Base-by-base conservation (phyloP, 2,329 filamentous ascomycete species). In the Sclerotiophoma versabilis region DNA sequence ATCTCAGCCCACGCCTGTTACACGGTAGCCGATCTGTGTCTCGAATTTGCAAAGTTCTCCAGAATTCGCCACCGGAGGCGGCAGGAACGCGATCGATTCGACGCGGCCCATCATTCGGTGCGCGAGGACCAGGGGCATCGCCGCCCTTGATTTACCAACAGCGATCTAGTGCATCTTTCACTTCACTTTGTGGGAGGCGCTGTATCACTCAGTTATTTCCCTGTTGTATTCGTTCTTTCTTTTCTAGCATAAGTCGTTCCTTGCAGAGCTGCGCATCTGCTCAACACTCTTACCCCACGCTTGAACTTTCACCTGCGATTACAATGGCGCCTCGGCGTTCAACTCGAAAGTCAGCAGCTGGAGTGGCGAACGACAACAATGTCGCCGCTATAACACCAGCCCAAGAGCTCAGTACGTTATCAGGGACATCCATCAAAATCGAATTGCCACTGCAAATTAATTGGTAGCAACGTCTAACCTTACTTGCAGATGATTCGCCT, bases 31-130 rank as follows among this genome's bases (percentile, higher is more conserved):
- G 41, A 30, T 49, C 37, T 25, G 51, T 37, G n/a, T 34, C 30
- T 7, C 17, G 7, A 27, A 38, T 47, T 42, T 47, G 42, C 46
- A 50, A 42, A 51, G 34, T 50, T 54, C 34, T 45, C 37, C 41
- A 37, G 38, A 45, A 55, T 68, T 70, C 54, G 66, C 68, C 68
- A 71, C 68, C 50, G 52, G 54, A 51, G 56, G 59, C 63, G 66
- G 29, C 60, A 58, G 67, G 30, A 49, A 58, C 62, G 64, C 66
- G 62, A 61, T 60, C 42, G 54, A 60, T 60, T 69, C 57, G 61
- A 63, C 67, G 58, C 62, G 48, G 49, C 46, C 47, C 58, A 59
- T 65, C 55, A 43, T 39, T 67, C 59, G 59, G 63, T 55, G 37
- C 53, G 45, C 41, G 38, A 19, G 15, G 32, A 54, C 54, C 61